Evolutionary conservation across 768 basidiomycete genomes (phyloP).

Genomic region (Amanita exitialis): DNA sequence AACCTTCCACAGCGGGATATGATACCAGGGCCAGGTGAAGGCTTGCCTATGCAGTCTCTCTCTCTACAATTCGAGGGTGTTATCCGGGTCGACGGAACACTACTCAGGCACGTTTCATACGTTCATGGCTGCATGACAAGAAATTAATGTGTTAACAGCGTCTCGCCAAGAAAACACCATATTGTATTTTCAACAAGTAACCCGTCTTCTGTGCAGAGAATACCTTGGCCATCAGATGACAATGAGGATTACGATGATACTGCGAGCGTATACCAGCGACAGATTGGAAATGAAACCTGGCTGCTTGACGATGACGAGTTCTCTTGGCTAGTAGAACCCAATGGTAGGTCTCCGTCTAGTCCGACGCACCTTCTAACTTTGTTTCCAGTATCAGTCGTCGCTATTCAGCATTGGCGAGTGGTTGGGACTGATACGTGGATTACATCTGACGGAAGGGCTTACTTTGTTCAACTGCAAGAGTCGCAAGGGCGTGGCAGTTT

Average conservation of each 20-base stretch:
- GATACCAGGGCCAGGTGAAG: slow-evolving; percentile 75
- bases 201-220: slow-evolving; percentile 72
- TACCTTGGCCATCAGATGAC: slow-evolving; percentile 67
- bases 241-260: slow-evolving; percentile 26
- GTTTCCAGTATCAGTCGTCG: slow-evolving; percentile 47
- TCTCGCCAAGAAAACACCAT: slow-evolving; percentile 63
- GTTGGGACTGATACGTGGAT: slow-evolving; percentile 74
- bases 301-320: slow-evolving; percentile 53
- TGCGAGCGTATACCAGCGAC: slow-evolving; percentile 20
- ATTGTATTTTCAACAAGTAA: slow-evolving; percentile 65
- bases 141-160: slow-evolving; percentile 29
- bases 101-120: slow-evolving; percentile 45
- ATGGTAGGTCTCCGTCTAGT: slow-evolving; percentile 36
- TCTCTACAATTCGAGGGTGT: slow-evolving; percentile 73
- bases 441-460: slow-evolving; percentile 76
- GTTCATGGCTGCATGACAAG: not conserved
- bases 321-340: slow-evolving; percentile 64
- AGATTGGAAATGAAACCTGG: slow-evolving; percentile 61
- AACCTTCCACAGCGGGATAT: slow-evolving; percentile 58
- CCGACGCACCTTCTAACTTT: not conserved
- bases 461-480: slow-evolving; percentile 61
- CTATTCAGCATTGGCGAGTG: slow-evolving; percentile 48
- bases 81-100: slow-evolving; percentile 62
- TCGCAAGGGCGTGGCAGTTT: slow-evolving; percentile 16
- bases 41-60: slow-evolving; percentile 55